Percentiles rank a stretch among this genome's conserved stretches.
These are phyloP conservation scores for Stentor coeruleus DNA, from an alignment of 73 alveolate species.

Conservation along the genomic window DNA sequence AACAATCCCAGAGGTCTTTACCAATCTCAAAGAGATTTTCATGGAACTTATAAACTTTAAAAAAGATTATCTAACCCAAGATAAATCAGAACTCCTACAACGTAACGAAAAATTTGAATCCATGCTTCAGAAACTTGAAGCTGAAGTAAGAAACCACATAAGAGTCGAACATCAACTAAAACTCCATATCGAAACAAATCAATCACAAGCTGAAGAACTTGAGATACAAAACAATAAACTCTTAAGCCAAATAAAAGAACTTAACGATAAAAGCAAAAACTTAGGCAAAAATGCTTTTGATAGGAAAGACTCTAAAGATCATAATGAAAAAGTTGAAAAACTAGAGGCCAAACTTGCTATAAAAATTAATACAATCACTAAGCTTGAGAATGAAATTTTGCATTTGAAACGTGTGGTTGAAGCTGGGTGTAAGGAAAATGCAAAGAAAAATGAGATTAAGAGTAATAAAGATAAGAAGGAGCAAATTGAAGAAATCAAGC, in stretches of 20 bases:
- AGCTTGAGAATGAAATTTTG: too few relatives aligned
- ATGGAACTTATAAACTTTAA: neutral
- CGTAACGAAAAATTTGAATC: constrained; percentile 20
- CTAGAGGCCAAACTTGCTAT: neutral
- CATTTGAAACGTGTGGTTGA: too few relatives aligned
- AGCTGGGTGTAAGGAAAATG: too few relatives aligned
- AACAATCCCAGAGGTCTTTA: neutral
- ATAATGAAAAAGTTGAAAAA: neutral
- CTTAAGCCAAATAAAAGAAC: neutral
- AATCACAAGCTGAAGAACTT: constrained; percentile 35
- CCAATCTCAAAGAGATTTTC: constrained; percentile 5
- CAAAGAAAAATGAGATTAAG: too few relatives aligned
- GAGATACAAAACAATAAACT: constrained; percentile 25
- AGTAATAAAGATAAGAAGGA: neutral
- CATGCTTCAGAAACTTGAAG: constrained; percentile 39
- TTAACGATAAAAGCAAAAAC: neutral
- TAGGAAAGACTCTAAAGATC: neutral
- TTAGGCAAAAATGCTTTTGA: too few relatives aligned
- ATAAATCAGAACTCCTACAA: neutral
- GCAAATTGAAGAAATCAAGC: neutral
- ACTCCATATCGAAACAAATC: constrained; percentile 36
- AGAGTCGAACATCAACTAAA: constrained; percentile 41
- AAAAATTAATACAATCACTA: too few relatives aligned
- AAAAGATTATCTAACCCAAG: neutral
- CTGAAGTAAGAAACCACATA: constrained; percentile 38